Conservation (phyloP, 371 early-diverging fungal species). For the Dinochytrium kinnereticum region DNA sequence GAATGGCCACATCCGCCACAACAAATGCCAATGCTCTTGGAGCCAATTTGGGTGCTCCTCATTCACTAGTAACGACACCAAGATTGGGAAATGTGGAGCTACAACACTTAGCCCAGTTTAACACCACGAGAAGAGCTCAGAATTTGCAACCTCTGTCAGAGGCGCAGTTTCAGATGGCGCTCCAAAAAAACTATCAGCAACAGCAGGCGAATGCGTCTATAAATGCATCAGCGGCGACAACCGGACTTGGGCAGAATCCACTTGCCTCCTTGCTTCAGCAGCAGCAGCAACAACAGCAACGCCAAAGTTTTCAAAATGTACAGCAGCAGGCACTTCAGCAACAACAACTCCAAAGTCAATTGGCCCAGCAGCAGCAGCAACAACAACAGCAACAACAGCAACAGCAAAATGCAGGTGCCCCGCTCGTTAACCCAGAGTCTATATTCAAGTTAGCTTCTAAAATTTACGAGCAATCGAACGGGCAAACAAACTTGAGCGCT, state of each 20-base stretch:
- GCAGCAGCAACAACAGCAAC: slow-evolving; percentile 20
- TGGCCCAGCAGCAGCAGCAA: slow-evolving; percentile 17
- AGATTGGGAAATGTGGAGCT: background rate
- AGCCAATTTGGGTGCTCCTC: background rate
- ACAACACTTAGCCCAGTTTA: background rate
- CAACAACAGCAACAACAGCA: slow-evolving; percentile 18
- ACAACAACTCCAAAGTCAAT: background rate
- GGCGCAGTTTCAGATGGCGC: background rate
- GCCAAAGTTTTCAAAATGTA: background rate
- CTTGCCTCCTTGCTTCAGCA: background rate
- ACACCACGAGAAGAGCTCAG: background rate
- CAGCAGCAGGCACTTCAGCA: background rate
- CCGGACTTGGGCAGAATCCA: background rate
- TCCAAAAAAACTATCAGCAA: background rate
- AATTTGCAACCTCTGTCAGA: background rate
- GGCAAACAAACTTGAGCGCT: slow-evolving; percentile 13
- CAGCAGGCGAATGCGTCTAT: background rate
- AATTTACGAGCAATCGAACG: background rate
- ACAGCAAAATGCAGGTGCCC: background rate
- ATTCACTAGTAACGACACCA: background rate
- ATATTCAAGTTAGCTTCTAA: background rate
- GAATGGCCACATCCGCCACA: background rate
- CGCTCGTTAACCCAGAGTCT: background rate
- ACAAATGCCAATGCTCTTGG: background rate
- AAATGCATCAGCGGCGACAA: background rate